phyloP scores from a whole-genome alignment of 2,329 filamentous ascomycete species.

The Lachnellula willkommii region DNA sequence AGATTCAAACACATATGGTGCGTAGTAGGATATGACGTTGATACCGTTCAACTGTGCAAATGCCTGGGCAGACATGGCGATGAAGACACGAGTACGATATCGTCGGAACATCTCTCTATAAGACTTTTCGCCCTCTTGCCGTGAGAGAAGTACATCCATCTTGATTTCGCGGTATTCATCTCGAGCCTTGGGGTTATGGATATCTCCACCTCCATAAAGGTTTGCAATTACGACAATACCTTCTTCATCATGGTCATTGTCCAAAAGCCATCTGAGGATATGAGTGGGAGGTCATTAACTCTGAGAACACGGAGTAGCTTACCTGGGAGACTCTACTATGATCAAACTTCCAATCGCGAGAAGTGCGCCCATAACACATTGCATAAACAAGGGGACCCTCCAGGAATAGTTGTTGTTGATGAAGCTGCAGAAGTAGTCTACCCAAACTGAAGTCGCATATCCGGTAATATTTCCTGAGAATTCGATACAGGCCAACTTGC shows the following conservation, averaged over 20 bases:
- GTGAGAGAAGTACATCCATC: conserved; percentile 89
- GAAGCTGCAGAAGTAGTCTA: conserved; percentile 93
- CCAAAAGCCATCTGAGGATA: conserved; percentile 80
- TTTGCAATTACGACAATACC: conserved; percentile 98
- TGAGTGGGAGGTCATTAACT: conserved; percentile 8
- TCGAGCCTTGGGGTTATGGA: conserved; percentile 84
- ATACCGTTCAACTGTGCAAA: conserved; percentile 97
- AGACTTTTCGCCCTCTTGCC: conserved; percentile 88
- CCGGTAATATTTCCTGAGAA: conserved; percentile 96
- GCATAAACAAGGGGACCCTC: conserved; percentile 84
- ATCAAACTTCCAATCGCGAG: conserved; percentile 81
- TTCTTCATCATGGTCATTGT: conserved; percentile 97
- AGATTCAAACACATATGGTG: conserved; percentile 91
- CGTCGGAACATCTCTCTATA: conserved; percentile 93
- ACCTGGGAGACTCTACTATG: conserved; percentile 96
- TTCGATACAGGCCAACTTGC: conserved; percentile 94
- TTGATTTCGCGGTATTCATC: conserved; percentile 99
- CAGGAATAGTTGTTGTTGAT: conserved; percentile 83
- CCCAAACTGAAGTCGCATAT: conserved; percentile 95
- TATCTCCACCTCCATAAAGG: conserved; percentile 90
- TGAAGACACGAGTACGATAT: conserved; percentile 88
- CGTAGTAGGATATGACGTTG: conserved; percentile 99
- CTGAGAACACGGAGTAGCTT: conserved; percentile 4
- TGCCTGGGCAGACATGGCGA: conserved; percentile 96
- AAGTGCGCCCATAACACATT: conserved; percentile 88